Evolutionary conservation across 148 eudicot species (phyloP).

Genomic region (Rhododendron molle): DNA sequence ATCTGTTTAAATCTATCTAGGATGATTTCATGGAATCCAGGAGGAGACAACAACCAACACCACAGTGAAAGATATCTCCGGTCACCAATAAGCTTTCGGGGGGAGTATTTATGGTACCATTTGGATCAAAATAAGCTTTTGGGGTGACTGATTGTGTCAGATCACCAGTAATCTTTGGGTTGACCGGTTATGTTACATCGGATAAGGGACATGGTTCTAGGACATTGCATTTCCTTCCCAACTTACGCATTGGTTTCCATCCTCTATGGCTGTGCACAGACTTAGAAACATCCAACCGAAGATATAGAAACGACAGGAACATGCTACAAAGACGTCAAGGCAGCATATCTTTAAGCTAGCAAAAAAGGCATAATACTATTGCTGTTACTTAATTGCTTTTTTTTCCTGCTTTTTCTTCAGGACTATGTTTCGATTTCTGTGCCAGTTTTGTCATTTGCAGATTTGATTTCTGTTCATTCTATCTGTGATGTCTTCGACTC

Average conservation of each 20-base stretch:
- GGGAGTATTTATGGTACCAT: not conserved
- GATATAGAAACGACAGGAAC: not conserved
- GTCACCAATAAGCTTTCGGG: not conserved
- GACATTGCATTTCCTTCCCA: not conserved
- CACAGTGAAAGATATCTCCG: not conserved
- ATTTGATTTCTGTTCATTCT: not conserved
- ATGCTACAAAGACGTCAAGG: not conserved
- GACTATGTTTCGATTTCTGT: not conserved
- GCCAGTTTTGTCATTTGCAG: not conserved
- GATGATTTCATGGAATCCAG: not conserved
- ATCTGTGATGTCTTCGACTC: not conserved
- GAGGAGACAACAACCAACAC: not conserved
- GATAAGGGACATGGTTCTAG: not conserved
- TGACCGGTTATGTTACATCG: not conserved
- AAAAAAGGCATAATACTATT: not conserved
- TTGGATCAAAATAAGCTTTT: not conserved
- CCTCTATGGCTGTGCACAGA: not conserved
- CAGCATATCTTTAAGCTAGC: not conserved
- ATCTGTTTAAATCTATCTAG: not conserved
- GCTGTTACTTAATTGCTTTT: not conserved
- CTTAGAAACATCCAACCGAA: not conserved
- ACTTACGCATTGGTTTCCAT: not conserved
- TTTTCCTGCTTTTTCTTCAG: not conserved
- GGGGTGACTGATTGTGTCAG: not conserved
- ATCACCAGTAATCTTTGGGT: not conserved